Conservation (phyloP, 306 rosid genomes). For the Boehmeria nivea region DNA sequence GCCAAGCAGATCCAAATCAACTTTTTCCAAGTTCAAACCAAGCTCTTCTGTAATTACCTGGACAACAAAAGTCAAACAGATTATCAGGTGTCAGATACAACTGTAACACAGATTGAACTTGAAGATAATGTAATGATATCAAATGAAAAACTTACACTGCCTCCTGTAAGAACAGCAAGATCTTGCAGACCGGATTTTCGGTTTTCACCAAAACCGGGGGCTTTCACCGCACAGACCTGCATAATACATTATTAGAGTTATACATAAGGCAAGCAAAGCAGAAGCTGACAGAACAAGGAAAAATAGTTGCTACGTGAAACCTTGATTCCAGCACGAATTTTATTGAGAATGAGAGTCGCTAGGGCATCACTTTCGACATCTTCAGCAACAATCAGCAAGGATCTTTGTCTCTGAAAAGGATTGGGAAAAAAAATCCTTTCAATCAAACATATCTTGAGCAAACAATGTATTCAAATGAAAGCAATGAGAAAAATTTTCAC, state of each 20-base stretch:
- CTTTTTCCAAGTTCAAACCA: conserved; percentile 88
- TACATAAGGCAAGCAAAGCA: neutral
- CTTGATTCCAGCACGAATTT: conserved; percentile 99
- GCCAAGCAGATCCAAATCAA: conserved; percentile 71
- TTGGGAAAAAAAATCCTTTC: conserved; percentile 3
- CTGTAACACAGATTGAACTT: neutral
- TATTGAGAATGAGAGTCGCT: conserved; percentile 79
- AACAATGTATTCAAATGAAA: conserved; percentile 11
- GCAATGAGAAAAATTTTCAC: conserved; percentile 28
- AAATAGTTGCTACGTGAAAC: conserved; percentile 24
- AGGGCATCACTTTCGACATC: conserved; percentile 92
- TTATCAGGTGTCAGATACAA: neutral
- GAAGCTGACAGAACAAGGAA: neutral
- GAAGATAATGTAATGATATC: neutral
- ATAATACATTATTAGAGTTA: conserved; percentile 10
- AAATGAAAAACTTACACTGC: conserved; percentile 41
- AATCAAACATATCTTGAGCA: neutral
- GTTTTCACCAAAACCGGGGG: conserved; percentile 96
- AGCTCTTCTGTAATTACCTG: conserved; percentile 94
- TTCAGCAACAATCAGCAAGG: conserved; percentile 77
- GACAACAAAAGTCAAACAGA: conserved; percentile 2
- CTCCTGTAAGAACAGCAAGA: conserved; percentile 92
- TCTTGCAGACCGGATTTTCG: conserved; percentile 72
- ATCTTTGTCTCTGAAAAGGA: conserved; percentile 64
- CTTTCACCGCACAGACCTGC: conserved; percentile 90